A percentile compares a stretch with the other conserved stretches of the same genome.
phyloP scores from a whole-genome alignment of 257 asterid genomes.

The Nicotiana knightiana region DNA sequence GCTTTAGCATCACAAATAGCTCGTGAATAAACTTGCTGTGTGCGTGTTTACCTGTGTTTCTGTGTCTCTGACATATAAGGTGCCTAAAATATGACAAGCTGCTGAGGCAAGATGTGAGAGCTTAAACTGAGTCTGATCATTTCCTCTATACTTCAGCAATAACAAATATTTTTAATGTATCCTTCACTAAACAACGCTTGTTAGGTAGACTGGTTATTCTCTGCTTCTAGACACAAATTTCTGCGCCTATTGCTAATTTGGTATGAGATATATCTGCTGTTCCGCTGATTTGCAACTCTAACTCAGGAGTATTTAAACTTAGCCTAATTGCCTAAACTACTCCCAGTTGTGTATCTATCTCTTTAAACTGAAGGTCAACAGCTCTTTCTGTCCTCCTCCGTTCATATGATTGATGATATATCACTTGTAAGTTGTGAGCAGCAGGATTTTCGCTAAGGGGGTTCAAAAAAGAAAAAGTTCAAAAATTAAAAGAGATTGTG shows the following conservation, averaged over 20 bases:
- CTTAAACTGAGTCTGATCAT: not conserved
- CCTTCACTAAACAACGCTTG: not conserved
- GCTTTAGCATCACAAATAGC: not conserved
- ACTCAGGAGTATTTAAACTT: not conserved
- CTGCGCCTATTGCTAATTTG: not conserved
- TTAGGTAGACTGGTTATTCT: not conserved
- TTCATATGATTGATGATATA: not conserved
- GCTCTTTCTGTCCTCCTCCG: not conserved
- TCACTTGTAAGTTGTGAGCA: not conserved
- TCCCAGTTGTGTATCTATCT: not conserved
- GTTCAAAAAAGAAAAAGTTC: no score
- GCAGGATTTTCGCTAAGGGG: no score
- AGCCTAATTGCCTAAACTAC: not conserved
- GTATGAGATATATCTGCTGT: not conserved
- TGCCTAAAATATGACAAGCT: not conserved
- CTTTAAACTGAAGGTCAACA: not conserved
- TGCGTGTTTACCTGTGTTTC: not conserved
- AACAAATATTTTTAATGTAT: not conserved
- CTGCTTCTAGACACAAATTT: not conserved
- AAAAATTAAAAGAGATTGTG: no score
- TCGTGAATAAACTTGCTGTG: not conserved
- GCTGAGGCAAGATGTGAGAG: not conserved
- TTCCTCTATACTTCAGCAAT: not conserved
- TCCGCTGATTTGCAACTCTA: not conserved
- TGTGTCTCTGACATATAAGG: not conserved